These are phyloP conservation scores for Martiniozyma abietophila DNA, from an alignment of 805 yeast genomes.

Conservation along the genomic window DNA sequence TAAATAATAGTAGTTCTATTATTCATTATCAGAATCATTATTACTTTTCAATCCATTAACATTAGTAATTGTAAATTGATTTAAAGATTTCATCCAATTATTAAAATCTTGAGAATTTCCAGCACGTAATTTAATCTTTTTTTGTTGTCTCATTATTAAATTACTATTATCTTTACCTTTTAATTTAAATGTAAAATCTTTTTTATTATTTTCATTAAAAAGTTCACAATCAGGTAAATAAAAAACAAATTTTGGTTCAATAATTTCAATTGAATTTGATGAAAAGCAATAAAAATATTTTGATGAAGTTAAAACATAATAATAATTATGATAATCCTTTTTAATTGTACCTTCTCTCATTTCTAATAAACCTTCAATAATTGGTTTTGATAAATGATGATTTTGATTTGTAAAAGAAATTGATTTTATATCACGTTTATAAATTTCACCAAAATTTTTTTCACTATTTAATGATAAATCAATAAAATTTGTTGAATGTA, in stretches of 20 bases:
- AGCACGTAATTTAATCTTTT: no score
- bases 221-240: slow-evolving; percentile 39
- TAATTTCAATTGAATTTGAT: slow-evolving; percentile 33
- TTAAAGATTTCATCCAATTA: no score
- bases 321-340: slow-evolving; percentile 34
- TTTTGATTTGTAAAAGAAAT: slow-evolving; percentile 31
- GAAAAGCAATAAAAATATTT: slow-evolving; percentile 38
- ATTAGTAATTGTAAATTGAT: no score
- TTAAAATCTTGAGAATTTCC: no score
- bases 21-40: no score
- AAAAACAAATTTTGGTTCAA: slow-evolving; percentile 35
- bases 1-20: no score
- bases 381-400: slow-evolving; percentile 34
- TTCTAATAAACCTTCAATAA: slow-evolving; percentile 37
- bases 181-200: slow-evolving; percentile 31
- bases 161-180: slow-evolving; percentile 35
- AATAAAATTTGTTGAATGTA: no score
- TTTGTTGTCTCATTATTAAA: slow-evolving; percentile 20
- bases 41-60: no score
- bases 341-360: slow-evolving; percentile 35
- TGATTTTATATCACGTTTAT: slow-evolving; percentile 30
- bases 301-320: slow-evolving; percentile 38
- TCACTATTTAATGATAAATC: no score
- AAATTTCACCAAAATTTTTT: no score
- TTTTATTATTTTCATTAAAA: slow-evolving; percentile 27